Evolutionary conservation across 768 basidiomycete genomes (phyloP), one percentile per base, ranked within the genome.

Genomic region (Lyophyllum decastes): DNA sequence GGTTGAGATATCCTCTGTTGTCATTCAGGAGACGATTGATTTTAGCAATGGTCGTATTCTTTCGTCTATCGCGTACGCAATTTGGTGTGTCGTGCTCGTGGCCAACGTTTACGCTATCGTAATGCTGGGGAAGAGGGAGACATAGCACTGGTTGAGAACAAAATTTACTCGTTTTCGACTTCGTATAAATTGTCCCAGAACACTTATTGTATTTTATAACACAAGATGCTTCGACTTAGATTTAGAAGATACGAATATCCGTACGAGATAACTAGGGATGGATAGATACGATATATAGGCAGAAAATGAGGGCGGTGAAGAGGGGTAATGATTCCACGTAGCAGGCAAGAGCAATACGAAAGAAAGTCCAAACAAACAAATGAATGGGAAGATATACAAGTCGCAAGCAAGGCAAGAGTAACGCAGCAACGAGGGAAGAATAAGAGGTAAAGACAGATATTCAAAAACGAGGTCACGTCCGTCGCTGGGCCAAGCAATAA

Each of bases 401-500:
- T 19, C 16, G 40, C n/a, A 41, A 41, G 35, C 16, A 7, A 25
- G 16, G 27, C n/a, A 48, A 30, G 25, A 38, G 16, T 38, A 38
- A 16, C 35, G 14, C 25, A 30, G 27, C 25, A 17, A 30, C 5
- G 25, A 55, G 49, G 51, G 34, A 59, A 61, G 38, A n/a, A 57
- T 34, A 44, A 51, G 55, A 60, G 38, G 49, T 51, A 61, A 62
- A 47, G 61, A 44, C 35, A 57, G 58, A 64, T 35, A 70, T 76
- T 69, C 77, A n/a, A 81, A 72, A 70, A 78, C 80, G 81, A 77
- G 85, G 79, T 80, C 80, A 83, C 79, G 84, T 80, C 77, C 85
- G 82, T 85, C 83, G 73, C 85, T 73, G 81, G 82, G 85, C 76
- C 80, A 80, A 76, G 78, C 59, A 66, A 59, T 58, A 65, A 67